Conservation (phyloP, 257 asterid genomes). For the Fraxinus anomala region DNA sequence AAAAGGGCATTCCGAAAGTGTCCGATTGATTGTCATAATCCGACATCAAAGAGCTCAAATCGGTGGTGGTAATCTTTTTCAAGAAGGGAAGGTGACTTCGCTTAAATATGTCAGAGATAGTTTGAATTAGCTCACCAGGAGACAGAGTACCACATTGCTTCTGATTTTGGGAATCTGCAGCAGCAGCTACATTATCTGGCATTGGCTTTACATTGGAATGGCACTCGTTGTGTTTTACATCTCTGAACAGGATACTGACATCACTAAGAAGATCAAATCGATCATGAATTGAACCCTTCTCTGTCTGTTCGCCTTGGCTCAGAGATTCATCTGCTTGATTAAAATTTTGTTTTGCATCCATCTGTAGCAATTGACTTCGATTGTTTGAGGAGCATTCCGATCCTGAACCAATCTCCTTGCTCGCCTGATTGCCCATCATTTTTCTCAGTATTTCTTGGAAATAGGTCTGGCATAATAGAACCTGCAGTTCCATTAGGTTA, state of each 20-base stretch:
- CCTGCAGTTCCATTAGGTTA: slow-evolving; percentile 52
- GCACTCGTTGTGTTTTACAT: slow-evolving; percentile 58
- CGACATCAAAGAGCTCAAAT: slow-evolving; percentile 61
- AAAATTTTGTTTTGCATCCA: slow-evolving; percentile 37
- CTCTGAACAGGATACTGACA: slow-evolving; percentile 64
- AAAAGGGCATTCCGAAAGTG: slow-evolving; percentile 84
- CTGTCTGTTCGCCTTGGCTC: slow-evolving; percentile 44
- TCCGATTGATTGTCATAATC: slow-evolving; percentile 87
- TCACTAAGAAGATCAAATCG: slow-evolving; percentile 74
- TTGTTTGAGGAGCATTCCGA: slow-evolving; percentile 36
- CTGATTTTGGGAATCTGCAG: slow-evolving; percentile 46
- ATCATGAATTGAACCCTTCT: slow-evolving; percentile 55
- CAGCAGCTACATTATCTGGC: slow-evolving; percentile 47
- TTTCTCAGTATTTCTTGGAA: slow-evolving; percentile 85
- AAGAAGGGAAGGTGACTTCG: slow-evolving; percentile 84
- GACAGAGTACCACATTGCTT: slow-evolving; percentile 54
- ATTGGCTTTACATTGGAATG: slow-evolving; percentile 43
- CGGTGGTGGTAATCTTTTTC: slow-evolving; percentile 66
- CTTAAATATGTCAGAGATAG: slow-evolving; percentile 63
- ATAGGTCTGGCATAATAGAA: slow-evolving; percentile 85
- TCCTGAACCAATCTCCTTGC: slow-evolving; percentile 38
- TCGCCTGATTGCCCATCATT: slow-evolving; percentile 64
- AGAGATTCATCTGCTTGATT: slow-evolving; percentile 34
- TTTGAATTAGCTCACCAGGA: slow-evolving; percentile 78
- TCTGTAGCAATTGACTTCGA: slow-evolving; percentile 33